Evolutionary conservation across 306 rosid species (phyloP).

Genomic region (Quercus berberidifolia): DNA sequence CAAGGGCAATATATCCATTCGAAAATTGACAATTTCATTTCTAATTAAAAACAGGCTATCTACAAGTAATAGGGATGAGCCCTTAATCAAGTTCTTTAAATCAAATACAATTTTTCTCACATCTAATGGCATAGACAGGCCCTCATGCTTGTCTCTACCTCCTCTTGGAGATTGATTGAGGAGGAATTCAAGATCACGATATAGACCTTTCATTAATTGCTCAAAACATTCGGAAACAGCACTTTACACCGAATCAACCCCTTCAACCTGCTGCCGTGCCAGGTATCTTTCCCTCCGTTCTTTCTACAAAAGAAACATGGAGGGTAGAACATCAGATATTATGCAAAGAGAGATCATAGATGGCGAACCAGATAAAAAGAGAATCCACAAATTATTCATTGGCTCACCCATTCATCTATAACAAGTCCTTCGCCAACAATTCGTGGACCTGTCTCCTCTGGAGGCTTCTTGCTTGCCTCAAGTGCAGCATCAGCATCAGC

Average conservation of each 20-base stretch:
- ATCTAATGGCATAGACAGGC: constrained; percentile 15
- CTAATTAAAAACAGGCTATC: constrained; percentile 33
- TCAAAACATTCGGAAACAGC: constrained; percentile 10
- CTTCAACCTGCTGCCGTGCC: constrained; percentile 87
- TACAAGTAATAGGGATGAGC: constrained; percentile 26
- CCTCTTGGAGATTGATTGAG: constrained; percentile 24
- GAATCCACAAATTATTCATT: neutral
- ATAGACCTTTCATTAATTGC: constrained; percentile 23
- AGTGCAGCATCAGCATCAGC: constrained; percentile 89
- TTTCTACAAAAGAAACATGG: constrained; percentile 50
- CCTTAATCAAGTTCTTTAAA: constrained; percentile 18
- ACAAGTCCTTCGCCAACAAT: constrained; percentile 86
- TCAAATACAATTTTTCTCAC: constrained; percentile 22
- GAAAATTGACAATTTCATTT: constrained; percentile 13
- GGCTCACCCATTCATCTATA: constrained; percentile 95
- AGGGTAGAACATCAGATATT: neutral
- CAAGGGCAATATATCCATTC: neutral
- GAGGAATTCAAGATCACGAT: constrained; percentile 23
- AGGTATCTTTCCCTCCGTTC: constrained; percentile 96
- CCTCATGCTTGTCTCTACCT: constrained; percentile 24
- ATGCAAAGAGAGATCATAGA: constrained; percentile 1
- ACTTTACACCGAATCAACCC: constrained; percentile 63
- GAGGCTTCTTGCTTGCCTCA: constrained; percentile 74
- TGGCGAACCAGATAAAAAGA: neutral
- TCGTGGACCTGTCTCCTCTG: constrained; percentile 70